These are phyloP conservation scores for Fusarium floridanum DNA, from an alignment of 2,329 filamentous ascomycete genomes.

Conservation along the genomic window DNA sequence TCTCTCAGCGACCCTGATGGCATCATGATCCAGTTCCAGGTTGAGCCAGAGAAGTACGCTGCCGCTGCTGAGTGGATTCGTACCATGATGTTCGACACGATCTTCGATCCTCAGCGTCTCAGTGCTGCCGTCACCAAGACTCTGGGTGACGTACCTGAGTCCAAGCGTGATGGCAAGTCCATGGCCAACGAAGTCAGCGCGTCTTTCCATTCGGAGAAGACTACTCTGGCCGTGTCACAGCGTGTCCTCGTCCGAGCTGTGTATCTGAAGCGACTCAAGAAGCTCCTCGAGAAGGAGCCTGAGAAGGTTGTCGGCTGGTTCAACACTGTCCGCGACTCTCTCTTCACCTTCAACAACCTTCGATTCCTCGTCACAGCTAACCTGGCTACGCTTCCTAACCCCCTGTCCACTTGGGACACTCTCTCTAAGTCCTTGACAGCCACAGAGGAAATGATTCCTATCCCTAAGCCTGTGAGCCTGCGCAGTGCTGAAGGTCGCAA, in stretches of 20 bases:
- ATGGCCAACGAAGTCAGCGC: conserved; percentile 77
- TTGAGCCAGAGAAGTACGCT: conserved; percentile 89
- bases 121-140: conserved; percentile 80
- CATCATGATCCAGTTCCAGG: conserved; percentile 83
- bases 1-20: conserved; percentile 84
- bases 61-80: conserved; percentile 86
- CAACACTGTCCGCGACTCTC: conserved; percentile 77
- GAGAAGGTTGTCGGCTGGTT: conserved; percentile 82
- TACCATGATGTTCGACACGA: conserved; percentile 86
- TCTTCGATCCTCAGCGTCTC: conserved; percentile 81
- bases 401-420: conserved; percentile 82
- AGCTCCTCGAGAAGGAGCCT: conserved; percentile 82
- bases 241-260: conserved; percentile 87
- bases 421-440: conserved; percentile 57
- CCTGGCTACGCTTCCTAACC: conserved; percentile 77
- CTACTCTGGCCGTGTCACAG: conserved; percentile 81
- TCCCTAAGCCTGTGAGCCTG: conserved; percentile 77
- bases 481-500: conserved; percentile 80
- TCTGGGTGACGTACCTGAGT: conserved; percentile 90
- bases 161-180: conserved; percentile 84
- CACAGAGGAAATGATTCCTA: conserved; percentile 70
- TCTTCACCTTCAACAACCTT: conserved; percentile 89
- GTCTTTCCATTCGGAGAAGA: conserved; percentile 83
- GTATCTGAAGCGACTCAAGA: conserved; percentile 88
- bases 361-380: conserved; percentile 88